Conservation (phyloP, 768 basidiomycete species). For the Hypholoma sublateritium region DNA sequence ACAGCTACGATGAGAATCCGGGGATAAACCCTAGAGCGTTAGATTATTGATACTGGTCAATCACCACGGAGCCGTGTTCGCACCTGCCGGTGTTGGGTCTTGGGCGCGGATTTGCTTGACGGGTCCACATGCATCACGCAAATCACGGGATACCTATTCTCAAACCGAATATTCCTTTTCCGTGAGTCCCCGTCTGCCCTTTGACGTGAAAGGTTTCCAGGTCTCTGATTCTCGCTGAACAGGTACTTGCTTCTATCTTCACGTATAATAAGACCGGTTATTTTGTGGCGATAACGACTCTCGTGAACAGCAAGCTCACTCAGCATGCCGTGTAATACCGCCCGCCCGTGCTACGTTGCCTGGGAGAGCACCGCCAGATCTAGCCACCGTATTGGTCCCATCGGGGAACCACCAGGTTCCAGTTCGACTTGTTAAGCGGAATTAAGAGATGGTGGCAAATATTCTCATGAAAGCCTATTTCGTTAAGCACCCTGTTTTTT, state of each 20-base stretch:
- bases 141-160: not conserved
- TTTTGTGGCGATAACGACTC: slow-evolving; percentile 1
- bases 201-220: not conserved
- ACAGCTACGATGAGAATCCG: slow-evolving; percentile 16
- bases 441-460: not conserved
- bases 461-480: slow-evolving; percentile 3
- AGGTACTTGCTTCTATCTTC: not conserved
- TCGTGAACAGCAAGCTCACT: not conserved
- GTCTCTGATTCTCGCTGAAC: not conserved
- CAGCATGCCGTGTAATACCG: too few relatives aligned
- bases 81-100: too few relatives aligned
- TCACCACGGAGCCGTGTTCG: too few relatives aligned
- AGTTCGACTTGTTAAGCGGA: not conserved
- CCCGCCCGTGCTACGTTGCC: too few relatives aligned
- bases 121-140: not conserved
- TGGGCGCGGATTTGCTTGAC: not conserved
- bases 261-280: not conserved
- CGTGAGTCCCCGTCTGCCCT: not conserved
- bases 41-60: slow-evolving; percentile 11
- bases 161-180: not conserved
- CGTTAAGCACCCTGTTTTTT: not conserved
- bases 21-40: slow-evolving; percentile 24
- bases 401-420: too few relatives aligned
- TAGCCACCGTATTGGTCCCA: too few relatives aligned
- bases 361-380: too few relatives aligned